Conservation (phyloP, 257 asterid genomes). For the Scutellaria baicalensis region DNA sequence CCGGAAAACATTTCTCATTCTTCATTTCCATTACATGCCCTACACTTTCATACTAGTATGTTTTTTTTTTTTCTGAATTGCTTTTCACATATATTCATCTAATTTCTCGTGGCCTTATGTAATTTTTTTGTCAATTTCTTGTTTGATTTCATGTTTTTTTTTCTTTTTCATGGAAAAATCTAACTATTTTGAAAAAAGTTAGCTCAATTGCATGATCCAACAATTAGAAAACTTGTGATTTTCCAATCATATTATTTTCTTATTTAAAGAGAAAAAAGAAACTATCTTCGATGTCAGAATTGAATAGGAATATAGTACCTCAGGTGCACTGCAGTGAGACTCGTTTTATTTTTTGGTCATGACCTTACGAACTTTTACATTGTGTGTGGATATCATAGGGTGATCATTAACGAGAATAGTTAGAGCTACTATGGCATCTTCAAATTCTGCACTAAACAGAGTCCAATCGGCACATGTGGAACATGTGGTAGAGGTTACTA, state of each 20-base stretch:
- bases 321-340: no score
- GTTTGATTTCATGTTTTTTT: not conserved
- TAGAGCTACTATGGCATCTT: constrained; percentile 21
- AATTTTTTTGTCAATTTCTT: not conserved
- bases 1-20: constrained; percentile 20
- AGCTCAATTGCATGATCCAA: no score
- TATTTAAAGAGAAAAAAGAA: no score
- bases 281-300: no score
- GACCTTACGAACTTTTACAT: not conserved
- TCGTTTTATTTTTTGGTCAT: not conserved
- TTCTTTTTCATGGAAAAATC: not conserved
- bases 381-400: not conserved
- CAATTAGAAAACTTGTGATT: no score
- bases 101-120: no score
- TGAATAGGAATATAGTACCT: no score
- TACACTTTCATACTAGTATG: not conserved
- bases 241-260: no score
- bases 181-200: no score
- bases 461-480: not conserved
- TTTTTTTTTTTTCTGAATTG: not conserved
- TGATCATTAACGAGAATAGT: not conserved
- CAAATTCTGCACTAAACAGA: constrained; percentile 1
- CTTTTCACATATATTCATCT: no score
- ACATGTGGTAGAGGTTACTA: not conserved
- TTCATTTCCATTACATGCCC: constrained; percentile 11